Conservation (phyloP, 2,329 filamentous ascomycete genomes). For the Trichophyton equinum region DNA sequence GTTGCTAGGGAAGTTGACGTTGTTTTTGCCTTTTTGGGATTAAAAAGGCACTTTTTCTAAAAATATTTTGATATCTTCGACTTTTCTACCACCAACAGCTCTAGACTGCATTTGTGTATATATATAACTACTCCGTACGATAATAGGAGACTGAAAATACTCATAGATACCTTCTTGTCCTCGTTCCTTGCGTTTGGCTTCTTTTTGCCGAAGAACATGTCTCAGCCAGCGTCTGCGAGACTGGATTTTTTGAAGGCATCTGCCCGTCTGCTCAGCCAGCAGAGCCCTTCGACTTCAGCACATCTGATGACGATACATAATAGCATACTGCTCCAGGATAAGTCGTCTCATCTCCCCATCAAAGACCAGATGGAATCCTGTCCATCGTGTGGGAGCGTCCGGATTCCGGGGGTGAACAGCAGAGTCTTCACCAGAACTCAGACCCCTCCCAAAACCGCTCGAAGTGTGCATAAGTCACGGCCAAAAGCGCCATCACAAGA, state of each 20-base stretch:
- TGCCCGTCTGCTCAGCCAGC: constrained; percentile 21
- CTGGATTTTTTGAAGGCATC: constrained; percentile 29
- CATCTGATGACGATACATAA: constrained; percentile 30
- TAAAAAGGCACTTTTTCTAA: background rate
- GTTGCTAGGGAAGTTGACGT: background rate
- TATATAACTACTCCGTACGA: background rate
- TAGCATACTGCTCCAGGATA: constrained; percentile 21
- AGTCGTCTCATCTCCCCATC: constrained; percentile 22
- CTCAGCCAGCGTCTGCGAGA: background rate
- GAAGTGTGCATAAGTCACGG: background rate
- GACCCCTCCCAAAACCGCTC: background rate
- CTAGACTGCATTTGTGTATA: background rate
- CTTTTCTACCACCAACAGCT: background rate
- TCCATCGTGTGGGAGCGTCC: constrained; percentile 29
- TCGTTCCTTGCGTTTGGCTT: background rate
- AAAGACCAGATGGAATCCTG: constrained; percentile 26
- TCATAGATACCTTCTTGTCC: no score
- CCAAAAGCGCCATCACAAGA: background rate
- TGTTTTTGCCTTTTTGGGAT: background rate
- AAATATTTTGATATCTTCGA: background rate
- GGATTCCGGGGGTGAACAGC: constrained; percentile 23
- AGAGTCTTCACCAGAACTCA: constrained; percentile 18
- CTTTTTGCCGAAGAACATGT: background rate
- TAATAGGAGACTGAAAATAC: no score
- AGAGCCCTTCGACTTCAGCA: constrained; percentile 30